A percentile compares a stretch with the other conserved stretches of the same genome.
Conservation (phyloP, 148 eudicot genomes). For the Rhododendron williamsianum region DNA sequence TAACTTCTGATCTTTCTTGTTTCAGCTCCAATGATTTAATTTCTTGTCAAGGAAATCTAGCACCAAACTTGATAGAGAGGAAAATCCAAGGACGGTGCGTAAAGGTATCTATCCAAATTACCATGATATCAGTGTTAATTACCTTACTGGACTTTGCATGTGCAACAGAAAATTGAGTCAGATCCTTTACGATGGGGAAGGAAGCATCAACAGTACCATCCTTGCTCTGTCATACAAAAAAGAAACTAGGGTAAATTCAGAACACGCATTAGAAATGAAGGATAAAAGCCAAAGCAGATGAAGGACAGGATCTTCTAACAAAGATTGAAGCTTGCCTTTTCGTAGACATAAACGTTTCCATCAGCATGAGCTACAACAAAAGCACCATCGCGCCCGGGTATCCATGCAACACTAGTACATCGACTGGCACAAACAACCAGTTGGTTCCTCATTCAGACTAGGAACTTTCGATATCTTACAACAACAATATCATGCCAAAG, state of each 20-base stretch:
- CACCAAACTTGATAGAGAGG: background rate
- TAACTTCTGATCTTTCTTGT: background rate
- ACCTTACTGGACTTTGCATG: constrained; percentile 41
- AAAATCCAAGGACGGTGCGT: background rate
- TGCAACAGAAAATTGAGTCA: constrained; percentile 30
- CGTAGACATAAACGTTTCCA: constrained; percentile 37
- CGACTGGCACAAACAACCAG: constrained; percentile 20
- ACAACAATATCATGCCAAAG: background rate
- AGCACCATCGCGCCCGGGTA: constrained; percentile 32
- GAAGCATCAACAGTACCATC: constrained; percentile 37
- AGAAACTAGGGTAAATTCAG: background rate
- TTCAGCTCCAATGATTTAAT: background rate
- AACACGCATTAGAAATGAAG: background rate
- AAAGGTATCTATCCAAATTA: background rate
- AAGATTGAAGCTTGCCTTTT: constrained; percentile 30
- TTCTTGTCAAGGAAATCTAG: constrained; percentile 1
- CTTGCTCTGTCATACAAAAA: constrained; percentile 19
- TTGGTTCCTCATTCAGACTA: constrained; percentile 8
- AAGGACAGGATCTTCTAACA: background rate
- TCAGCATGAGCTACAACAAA: constrained; percentile 46
- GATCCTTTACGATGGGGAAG: constrained; percentile 38
- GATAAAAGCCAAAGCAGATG: background rate
- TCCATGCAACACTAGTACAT: constrained; percentile 37
- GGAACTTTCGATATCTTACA: background rate
- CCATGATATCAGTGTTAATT: background rate